phyloP scores from a whole-genome alignment of 2,329 filamentous ascomycete genomes.

The Chaetoscypha palmicola region DNA sequence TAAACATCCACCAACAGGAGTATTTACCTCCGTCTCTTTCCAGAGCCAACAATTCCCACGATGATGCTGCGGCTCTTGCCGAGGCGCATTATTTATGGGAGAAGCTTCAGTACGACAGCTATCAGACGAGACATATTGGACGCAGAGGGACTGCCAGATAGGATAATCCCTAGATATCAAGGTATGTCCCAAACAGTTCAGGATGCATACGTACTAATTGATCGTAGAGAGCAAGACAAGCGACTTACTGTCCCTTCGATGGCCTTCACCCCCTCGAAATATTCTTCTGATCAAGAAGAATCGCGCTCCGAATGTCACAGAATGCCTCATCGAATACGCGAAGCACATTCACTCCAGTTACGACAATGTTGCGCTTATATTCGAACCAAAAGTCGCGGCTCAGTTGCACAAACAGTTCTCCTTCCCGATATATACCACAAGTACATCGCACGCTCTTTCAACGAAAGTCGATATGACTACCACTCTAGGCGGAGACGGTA shows the following conservation, averaged over 20 bases:
- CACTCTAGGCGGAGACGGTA: conserved; percentile 90
- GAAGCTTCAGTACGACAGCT: conserved; percentile 43
- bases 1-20: too few species aligned
- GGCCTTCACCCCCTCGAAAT: conserved; percentile 62
- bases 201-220: conserved; percentile 36
- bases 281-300: conserved; percentile 64
- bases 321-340: conserved; percentile 33
- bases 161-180: conserved; percentile 57
- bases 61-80: conserved; percentile 18
- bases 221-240: conserved; percentile 45
- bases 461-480: conserved; percentile 81
- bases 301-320: conserved; percentile 37
- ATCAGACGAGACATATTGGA: conserved; percentile 43
- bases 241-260: conserved; percentile 58
- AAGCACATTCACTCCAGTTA: conserved; percentile 72
- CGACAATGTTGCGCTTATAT: conserved; percentile 70
- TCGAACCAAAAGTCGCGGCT: conserved; percentile 69
- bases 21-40: background rate
- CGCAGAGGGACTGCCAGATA: conserved; percentile 42
- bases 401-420: conserved; percentile 63
- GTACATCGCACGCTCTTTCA: conserved; percentile 45
- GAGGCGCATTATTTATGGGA: conserved; percentile 5
- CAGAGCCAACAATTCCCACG: conserved; percentile 1
- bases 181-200: conserved; percentile 38
- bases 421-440: conserved; percentile 63